Conservation (phyloP, 495 filamentous ascomycete species). For the Xylaria longipes region DNA sequence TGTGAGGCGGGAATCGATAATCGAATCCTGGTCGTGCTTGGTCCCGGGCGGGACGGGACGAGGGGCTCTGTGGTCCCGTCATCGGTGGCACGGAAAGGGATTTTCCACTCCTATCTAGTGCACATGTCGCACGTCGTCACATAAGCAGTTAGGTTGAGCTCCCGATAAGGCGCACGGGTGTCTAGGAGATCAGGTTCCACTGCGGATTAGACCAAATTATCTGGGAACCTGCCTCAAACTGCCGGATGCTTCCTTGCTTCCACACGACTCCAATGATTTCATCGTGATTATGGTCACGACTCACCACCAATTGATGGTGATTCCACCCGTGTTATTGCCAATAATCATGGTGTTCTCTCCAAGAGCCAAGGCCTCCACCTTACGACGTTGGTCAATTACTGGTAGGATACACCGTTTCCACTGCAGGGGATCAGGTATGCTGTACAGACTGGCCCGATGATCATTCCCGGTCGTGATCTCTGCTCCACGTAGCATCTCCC, state of each 20-base stretch:
- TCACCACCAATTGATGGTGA: constrained; percentile 16
- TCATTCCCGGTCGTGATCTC: constrained; percentile 13
- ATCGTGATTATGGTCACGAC: background rate
- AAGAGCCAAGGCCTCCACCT: constrained; percentile 26
- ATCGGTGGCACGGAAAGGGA: constrained; percentile 17
- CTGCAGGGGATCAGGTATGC: constrained; percentile 22
- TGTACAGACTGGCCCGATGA: constrained; percentile 8
- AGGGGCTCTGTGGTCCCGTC: constrained; percentile 4
- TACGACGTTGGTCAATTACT: constrained; percentile 10
- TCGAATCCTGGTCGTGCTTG: constrained; percentile 12
- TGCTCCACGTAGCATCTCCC: constrained; percentile 24
- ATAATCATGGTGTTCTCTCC: constrained; percentile 21
- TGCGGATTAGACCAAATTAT: background rate
- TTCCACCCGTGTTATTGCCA: constrained; percentile 24
- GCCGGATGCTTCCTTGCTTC: constrained; percentile 10
- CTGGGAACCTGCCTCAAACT: constrained; percentile 18
- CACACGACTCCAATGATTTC: constrained; percentile 19
- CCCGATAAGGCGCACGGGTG: constrained; percentile 17
- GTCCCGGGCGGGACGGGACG: constrained; percentile 24
- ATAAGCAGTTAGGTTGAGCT: background rate
- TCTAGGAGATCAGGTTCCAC: constrained; percentile 6
- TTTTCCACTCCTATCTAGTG: constrained; percentile 6
- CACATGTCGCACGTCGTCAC: background rate
- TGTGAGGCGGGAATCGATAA: constrained; percentile 4
- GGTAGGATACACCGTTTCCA: constrained; percentile 20